These are phyloP conservation scores for Endocalyx cinctus DNA, from an alignment of 2,329 filamentous ascomycete genomes.

Conservation along the genomic window DNA sequence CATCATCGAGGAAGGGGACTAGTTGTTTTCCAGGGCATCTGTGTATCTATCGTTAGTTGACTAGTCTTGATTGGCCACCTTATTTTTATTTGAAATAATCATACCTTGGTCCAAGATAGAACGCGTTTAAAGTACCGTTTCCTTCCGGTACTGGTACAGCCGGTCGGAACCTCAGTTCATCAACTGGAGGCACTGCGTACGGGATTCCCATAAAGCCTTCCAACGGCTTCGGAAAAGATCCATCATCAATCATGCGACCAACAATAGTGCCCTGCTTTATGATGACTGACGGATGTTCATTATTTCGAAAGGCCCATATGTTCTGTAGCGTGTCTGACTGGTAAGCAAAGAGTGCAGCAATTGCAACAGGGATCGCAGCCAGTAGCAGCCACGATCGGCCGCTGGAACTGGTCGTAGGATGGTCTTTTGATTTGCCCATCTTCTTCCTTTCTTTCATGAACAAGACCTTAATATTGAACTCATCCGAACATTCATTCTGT, in stretches of 20 bases:
- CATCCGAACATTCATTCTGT: no score
- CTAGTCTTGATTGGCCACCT: not conserved
- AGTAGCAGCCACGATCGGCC: no score
- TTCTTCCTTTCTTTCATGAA: no score
- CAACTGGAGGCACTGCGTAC: conserved; percentile 40
- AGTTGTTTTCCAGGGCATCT: conserved; percentile 28
- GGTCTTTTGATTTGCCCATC: no score
- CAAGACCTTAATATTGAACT: no score
- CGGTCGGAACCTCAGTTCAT: conserved; percentile 36
- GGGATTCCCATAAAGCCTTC: conserved; percentile 43
- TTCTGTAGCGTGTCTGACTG: no score
- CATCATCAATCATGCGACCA: conserved; percentile 27
- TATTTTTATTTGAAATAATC: not conserved
- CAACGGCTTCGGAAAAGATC: conserved; percentile 23
- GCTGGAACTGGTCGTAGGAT: no score
- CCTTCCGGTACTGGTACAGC: conserved; percentile 24
- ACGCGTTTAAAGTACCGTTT: conserved; percentile 22
- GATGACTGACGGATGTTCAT: conserved; percentile 15
- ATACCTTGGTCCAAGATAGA: conserved; percentile 16
- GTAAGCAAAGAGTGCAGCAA: no score
- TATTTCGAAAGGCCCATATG: no score
- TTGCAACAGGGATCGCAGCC: no score
- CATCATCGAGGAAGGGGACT: conserved; percentile 26
- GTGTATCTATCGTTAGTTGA: not conserved
- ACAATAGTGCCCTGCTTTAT: conserved; percentile 27